Base-by-base conservation (phyloP, 225 moss, liverwort and hornwort species). In the Polytrichum formosum region DNA sequence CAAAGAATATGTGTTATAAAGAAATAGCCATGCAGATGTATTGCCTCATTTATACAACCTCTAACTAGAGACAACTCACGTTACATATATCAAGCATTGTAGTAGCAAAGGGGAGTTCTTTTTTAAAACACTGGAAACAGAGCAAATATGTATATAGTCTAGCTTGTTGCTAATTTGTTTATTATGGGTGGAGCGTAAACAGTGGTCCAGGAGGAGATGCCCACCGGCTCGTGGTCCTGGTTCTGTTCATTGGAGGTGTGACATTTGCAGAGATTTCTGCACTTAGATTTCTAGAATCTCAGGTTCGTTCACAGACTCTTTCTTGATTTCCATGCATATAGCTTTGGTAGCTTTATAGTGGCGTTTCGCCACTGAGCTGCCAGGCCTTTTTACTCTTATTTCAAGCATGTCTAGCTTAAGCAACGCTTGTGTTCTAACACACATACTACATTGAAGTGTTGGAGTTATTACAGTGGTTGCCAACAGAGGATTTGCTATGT, bases 261-360 rank as follows among this genome's bases (percentile, higher is more conserved):
- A 98, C 97, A 19, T 98, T 85, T 73, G 97, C 97, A 74, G 97
- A 98, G 84, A 98, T 98, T 74, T 98, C 97, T 56, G 94, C 97
- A 23, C 97, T 98, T 66, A 84, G 97, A 35, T 98, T 98, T 79
- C 85, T 98, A 19, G 84, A 90, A 74, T 89, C 85, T 71, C 92
- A 93, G 87, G 93, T 93, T 74, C 64, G 67, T 61, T 67, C 23
- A 29, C 23, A 29, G 53, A 60, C 26, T 30, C 56, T 67, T 68
- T 67, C 54, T 13, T 55, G 20, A 25, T 54, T 67, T 69, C 23
- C 74, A 31, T 20, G 20, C 54, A 66, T 30, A 66, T 64, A 26
- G n/a, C 64, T 5, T 58, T 59, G 56, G 23, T 64, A 65, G 28
- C 77, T 66, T 53, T 37, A 5, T 28, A 10, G 46, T 31, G 2